Base-by-base conservation (phyloP, 441 rosid genomes). In the Syzygium syzygioides region DNA sequence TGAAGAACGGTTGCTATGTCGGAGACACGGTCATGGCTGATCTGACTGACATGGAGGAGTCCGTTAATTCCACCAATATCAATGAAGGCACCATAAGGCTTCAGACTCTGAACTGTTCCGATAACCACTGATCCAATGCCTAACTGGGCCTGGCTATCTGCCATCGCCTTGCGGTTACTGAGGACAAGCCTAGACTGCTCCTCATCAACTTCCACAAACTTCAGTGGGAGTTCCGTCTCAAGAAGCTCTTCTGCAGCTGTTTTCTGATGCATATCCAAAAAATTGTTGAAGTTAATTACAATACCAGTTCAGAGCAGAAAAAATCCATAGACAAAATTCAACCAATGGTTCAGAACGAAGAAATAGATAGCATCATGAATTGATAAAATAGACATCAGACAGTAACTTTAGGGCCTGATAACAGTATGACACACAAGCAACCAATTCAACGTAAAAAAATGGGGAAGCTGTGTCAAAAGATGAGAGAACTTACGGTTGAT, bases 111-210 rank as follows among this genome's bases (percentile, higher is more conserved):
- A 90, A 98, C 98, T 76, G 96, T 94, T 89, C 99, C 99, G 13
- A 92, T 90, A 68, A 96, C 99, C 90, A 98, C 99, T 56, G 98
- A 97, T 87, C 99, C 99, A 59, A 98, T 98, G 87, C 99, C 98
- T 80, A 98, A 94, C 90, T 98, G 99, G 57, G 99, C 97, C 89
- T 98, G 99, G 92, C 98, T 96, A 90, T 97, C 99, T 71, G 99
- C 99, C 95, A 98, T 96, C 87, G 99, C 99, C 95, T 98, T 98
- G 92, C 98, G 96, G 95, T 98, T 96, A 88, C 99, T 97, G 91
- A 98, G 95, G 56, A 98, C 98, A 89, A 98, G 97, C 92, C 98
- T 95, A 32, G 98, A 92, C 90, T 96, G 95, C 87, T 98, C 99
- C 95, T 97, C 98, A 68, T 98, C 99, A 90, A 98, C 97, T 89